These are phyloP conservation scores for Triangularia setosa DNA, from an alignment of 2,329 filamentous ascomycete species.

Conservation along the genomic window DNA sequence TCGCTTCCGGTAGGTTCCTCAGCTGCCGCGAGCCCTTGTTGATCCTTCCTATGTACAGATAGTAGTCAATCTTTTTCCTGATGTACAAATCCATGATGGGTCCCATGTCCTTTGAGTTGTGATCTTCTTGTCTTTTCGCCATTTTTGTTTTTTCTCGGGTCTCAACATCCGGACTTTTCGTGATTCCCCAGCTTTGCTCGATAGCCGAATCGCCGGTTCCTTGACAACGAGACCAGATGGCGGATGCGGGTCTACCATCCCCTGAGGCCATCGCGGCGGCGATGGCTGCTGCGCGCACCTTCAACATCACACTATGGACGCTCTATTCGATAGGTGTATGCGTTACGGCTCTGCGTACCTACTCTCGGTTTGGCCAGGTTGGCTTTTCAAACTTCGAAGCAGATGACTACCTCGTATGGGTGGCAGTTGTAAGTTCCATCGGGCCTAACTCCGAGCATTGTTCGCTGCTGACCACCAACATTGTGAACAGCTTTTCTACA, in stretches of 20 bases:
- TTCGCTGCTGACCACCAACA: background rate
- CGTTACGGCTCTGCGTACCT: constrained; percentile 35
- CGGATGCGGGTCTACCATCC: background rate
- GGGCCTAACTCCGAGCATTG: background rate
- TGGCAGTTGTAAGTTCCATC: constrained; percentile 30
- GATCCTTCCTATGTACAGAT: background rate
- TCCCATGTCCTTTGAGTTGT: background rate
- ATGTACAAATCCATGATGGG: background rate
- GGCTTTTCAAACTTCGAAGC: constrained; percentile 31
- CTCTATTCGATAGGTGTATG: constrained; percentile 33
- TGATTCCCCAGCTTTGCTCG: background rate
- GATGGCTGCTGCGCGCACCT: constrained; percentile 25
- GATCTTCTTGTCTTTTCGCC: background rate
- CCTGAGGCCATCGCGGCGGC: constrained; percentile 23
- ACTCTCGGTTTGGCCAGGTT: constrained; percentile 33
- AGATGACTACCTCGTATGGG: constrained; percentile 36
- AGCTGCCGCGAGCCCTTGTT: background rate
- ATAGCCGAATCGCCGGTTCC: background rate
- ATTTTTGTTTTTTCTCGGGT: background rate
- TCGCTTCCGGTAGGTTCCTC: background rate
- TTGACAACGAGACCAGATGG: background rate
- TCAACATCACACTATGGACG: constrained; percentile 36
- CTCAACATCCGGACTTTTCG: background rate
- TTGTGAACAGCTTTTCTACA: constrained; percentile 39
- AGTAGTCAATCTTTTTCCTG: background rate